Evolutionary conservation across 805 yeast species (phyloP).

Genomic region (Zygotorulaspora danielsina): DNA sequence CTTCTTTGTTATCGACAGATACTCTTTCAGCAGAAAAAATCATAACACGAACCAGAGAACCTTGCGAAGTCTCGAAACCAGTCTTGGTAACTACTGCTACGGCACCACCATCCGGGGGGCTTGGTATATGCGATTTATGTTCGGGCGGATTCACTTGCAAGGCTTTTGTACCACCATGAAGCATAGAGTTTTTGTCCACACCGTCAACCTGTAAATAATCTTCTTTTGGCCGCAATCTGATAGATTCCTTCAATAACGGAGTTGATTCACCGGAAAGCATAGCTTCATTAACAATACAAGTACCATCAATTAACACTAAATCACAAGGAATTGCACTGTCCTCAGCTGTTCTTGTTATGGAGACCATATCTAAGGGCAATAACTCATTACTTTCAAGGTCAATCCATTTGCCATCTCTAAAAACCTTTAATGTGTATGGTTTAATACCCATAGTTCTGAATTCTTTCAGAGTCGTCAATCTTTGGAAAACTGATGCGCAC

Average conservation of each 20-base stretch:
- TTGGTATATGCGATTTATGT: constrained; percentile 43
- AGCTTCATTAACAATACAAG: constrained; percentile 96
- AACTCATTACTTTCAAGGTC: constrained; percentile 66
- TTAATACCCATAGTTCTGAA: constrained; percentile 96
- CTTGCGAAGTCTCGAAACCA: constrained; percentile 98
- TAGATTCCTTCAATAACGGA: constrained; percentile 89
- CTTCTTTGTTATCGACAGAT: constrained; percentile 92
- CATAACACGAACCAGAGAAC: constrained; percentile 96
- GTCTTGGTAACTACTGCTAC: constrained; percentile 85
- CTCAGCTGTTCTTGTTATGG: constrained; percentile 81
- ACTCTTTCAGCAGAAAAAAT: constrained; percentile 94
- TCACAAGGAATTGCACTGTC: constrained; percentile 95
- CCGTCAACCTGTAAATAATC: constrained; percentile 73
- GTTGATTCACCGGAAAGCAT: constrained; percentile 99
- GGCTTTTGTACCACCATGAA: constrained; percentile 96
- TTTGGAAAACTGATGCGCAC: constrained; percentile 90
- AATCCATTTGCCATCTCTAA: constrained; percentile 67
- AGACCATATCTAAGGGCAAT: constrained; percentile 88
- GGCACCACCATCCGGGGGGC: constrained; percentile 90
- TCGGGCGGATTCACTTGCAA: constrained; percentile 80
- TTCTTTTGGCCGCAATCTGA: constrained; percentile 70
- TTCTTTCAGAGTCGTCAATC: constrained; percentile 90
- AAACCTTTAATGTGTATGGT: constrained; percentile 75
- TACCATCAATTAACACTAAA: constrained; percentile 75
- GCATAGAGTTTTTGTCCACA: constrained; percentile 77